Conservation (phyloP, 805 yeast genomes). For the Kodamaea laetipori region DNA sequence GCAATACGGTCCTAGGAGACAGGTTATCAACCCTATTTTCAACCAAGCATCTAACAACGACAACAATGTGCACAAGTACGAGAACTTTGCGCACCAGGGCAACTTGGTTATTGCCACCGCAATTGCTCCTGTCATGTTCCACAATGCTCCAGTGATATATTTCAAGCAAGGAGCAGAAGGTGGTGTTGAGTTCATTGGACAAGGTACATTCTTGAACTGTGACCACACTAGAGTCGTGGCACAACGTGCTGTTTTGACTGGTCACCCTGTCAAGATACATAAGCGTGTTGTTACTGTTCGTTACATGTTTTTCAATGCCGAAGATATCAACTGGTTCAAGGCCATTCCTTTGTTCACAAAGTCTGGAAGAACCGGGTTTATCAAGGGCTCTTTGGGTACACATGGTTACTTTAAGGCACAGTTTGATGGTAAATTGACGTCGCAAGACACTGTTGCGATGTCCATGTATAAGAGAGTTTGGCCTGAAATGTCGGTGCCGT, state of each 20-base stretch:
- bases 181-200: conserved; percentile 72
- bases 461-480: conserved; percentile 90
- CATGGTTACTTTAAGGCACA: conserved; percentile 97
- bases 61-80: conserved; percentile 85
- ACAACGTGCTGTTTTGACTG: conserved; percentile 86
- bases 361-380: conserved; percentile 90
- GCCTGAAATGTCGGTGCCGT: conserved; percentile 59
- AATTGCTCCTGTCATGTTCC: conserved; percentile 83
- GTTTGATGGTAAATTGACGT: conserved; percentile 84
- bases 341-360: conserved; percentile 91
- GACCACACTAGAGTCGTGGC: conserved; percentile 85
- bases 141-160: conserved; percentile 81
- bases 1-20: conserved; percentile 93
- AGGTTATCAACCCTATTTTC: conserved; percentile 77
- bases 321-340: conserved; percentile 86
- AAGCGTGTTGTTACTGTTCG: conserved; percentile 88
- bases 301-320: conserved; percentile 94
- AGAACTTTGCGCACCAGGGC: conserved; percentile 81
- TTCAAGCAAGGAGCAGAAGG: conserved; percentile 61
- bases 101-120: conserved; percentile 72
- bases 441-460: conserved; percentile 95
- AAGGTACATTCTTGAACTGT: conserved; percentile 85
- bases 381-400: conserved; percentile 94
- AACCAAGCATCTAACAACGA: conserved; percentile 75
- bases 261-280: conserved; percentile 94